Evolutionary conservation across 1,139 yeast species (phyloP).

Genomic region (Sugiyamaella pinicola): DNA sequence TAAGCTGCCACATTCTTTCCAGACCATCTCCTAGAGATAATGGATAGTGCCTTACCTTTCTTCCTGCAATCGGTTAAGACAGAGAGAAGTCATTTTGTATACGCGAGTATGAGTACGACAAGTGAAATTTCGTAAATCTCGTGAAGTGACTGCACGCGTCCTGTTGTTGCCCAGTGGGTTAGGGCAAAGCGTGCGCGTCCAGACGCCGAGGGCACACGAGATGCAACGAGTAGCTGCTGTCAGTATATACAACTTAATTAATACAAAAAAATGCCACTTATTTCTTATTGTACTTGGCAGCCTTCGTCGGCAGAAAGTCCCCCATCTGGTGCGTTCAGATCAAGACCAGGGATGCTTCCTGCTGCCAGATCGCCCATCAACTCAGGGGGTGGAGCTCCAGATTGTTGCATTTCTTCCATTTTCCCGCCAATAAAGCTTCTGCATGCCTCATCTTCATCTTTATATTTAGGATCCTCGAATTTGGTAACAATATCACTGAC

Average conservation of each 20-base stretch:
- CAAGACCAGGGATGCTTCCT: constrained; percentile 57
- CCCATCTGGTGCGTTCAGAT: constrained; percentile 28
- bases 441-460: constrained; percentile 53
- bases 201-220: too few relatives aligned
- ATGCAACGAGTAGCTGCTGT: too few relatives aligned
- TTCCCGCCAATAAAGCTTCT: constrained; percentile 57
- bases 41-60: constrained; percentile 50
- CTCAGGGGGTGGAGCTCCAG: constrained; percentile 88
- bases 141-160: background rate
- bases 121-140: background rate
- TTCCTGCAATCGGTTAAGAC: constrained; percentile 80
- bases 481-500: constrained; percentile 54
- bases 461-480: constrained; percentile 59
- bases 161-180: too few relatives aligned
- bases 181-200: too few relatives aligned
- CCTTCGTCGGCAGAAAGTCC: constrained; percentile 17
- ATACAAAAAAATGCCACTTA: background rate
- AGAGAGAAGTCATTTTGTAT: constrained; percentile 44
- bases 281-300: constrained; percentile 18
- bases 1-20: background rate
- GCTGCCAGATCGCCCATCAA: constrained; percentile 67
- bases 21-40: background rate
- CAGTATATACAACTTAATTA: background rate
- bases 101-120: background rate
- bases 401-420: constrained; percentile 56